These are phyloP conservation scores for Aspergillus ibericus DNA, from an alignment of 2,329 filamentous ascomycete species.

Conservation along the genomic window DNA sequence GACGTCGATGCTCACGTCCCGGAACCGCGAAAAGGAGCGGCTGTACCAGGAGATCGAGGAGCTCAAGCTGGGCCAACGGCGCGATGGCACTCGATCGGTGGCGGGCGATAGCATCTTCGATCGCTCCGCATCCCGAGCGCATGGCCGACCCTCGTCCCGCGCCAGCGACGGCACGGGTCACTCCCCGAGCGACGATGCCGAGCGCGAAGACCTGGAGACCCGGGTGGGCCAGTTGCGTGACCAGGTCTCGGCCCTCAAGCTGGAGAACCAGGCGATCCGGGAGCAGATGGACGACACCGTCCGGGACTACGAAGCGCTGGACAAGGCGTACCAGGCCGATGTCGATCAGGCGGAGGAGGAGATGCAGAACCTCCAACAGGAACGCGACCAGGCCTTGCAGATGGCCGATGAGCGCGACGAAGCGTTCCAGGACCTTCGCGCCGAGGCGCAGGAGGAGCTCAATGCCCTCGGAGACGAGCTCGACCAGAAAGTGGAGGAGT, in stretches of 20 bases:
- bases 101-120: constrained; percentile 89
- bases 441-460: constrained; percentile 61
- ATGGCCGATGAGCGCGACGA: constrained; percentile 66
- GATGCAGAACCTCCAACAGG: constrained; percentile 72
- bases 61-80: constrained; percentile 81
- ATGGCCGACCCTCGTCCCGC: constrained; percentile 72
- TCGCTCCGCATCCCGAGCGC: constrained; percentile 83
- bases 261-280: constrained; percentile 87
- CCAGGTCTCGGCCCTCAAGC: constrained; percentile 78
- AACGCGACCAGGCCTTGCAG: constrained; percentile 81
- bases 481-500: constrained; percentile 70
- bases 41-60: constrained; percentile 97
- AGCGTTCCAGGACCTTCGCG: constrained; percentile 51
- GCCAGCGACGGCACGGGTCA: constrained; percentile 67
- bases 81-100: constrained; percentile 59
- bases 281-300: constrained; percentile 77
- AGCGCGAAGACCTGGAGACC: constrained; percentile 82
- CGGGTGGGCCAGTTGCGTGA: constrained; percentile 82
- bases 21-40: constrained; percentile 91
- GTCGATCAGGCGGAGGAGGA: constrained; percentile 78
- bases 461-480: constrained; percentile 62
- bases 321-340: constrained; percentile 75
- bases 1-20: constrained; percentile 94
- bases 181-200: constrained; percentile 69
- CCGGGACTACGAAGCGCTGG: constrained; percentile 73